phyloP scores from a whole-genome alignment of 495 filamentous ascomycete genomes.

The Lindgomyces ingoldianus region DNA sequence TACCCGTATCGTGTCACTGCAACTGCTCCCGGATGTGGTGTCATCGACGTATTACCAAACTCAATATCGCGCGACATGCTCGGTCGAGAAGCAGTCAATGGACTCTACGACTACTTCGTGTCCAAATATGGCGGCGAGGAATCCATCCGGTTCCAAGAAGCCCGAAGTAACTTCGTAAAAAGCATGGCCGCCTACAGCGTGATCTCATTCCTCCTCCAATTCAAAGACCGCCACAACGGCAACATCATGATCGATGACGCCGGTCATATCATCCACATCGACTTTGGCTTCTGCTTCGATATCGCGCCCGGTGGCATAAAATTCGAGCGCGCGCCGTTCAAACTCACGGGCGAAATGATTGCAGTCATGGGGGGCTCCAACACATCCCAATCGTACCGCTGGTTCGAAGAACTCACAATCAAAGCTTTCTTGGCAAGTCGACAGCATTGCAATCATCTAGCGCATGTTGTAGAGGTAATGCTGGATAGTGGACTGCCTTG shows the following conservation, averaged over 20 bases:
- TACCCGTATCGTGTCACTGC: conserved; percentile 97
- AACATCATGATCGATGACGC: conserved; percentile 99
- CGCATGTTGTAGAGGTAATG: conserved; percentile 90
- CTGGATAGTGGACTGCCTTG: conserved; percentile 94
- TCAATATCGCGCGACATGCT: conserved; percentile 99
- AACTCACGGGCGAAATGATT: conserved; percentile 95
- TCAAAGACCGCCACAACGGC: conserved; percentile 98
- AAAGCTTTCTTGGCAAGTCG: conserved; percentile 94
- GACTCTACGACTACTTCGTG: conserved; percentile 96
- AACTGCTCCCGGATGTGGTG: conserved; percentile 96
- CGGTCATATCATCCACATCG: conserved; percentile 97
- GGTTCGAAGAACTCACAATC: conserved; percentile 94
- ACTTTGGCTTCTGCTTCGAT: conserved; percentile 99
- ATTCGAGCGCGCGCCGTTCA: conserved; percentile 98
- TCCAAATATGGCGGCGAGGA: conserved; percentile 97
- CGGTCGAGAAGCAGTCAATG: conserved; percentile 94
- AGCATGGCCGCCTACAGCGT: conserved; percentile 99
- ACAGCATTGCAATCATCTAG: conserved; percentile 80
- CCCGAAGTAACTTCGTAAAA: conserved; percentile 96
- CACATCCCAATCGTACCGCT: conserved; percentile 82
- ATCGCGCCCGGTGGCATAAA: conserved; percentile 95
- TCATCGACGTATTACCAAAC: conserved; percentile 96
- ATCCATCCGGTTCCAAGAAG: conserved; percentile 89
- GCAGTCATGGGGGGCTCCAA: conserved; percentile 91
- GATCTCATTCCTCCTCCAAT: conserved; percentile 93